These are phyloP conservation scores for Blastobotrys attinorum DNA, from an alignment of 805 yeast species.

Conservation along the genomic window DNA sequence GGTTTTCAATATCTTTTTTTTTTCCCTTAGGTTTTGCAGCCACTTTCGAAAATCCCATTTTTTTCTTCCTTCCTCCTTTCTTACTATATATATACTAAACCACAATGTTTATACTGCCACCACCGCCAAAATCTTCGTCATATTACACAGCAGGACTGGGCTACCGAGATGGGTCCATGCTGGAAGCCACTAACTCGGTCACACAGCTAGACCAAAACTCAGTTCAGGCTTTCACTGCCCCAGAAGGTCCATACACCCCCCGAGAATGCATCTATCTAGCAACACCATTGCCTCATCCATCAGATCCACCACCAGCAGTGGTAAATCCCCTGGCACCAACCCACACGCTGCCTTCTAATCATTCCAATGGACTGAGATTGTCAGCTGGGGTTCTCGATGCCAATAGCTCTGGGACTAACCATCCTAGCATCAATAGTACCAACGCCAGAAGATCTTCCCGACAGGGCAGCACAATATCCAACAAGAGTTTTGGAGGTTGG, in stretches of 20 bases:
- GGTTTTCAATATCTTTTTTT: too few species aligned
- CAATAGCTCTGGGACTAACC: not conserved
- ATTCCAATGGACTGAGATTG: slow-evolving; percentile 17
- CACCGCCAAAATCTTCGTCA: slow-evolving; percentile 24
- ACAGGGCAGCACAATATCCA: slow-evolving; percentile 4
- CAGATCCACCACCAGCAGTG: slow-evolving; percentile 27
- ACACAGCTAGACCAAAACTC: slow-evolving; percentile 16
- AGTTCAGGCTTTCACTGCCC: slow-evolving; percentile 22
- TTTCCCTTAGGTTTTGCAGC: too few species aligned
- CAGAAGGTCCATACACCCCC: slow-evolving; percentile 28
- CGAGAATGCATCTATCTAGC: slow-evolving; percentile 28
- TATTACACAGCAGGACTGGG: not conserved
- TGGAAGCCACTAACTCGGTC: slow-evolving; percentile 18
- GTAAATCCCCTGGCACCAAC: slow-evolving; percentile 32
- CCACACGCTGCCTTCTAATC: slow-evolving; percentile 21
- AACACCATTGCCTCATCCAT: slow-evolving; percentile 32
- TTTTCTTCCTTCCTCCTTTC: not conserved
- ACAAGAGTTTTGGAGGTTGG: slow-evolving; percentile 14
- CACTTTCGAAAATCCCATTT: too few species aligned
- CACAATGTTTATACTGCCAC: slow-evolving; percentile 26
- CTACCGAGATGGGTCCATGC: slow-evolving; percentile 12
- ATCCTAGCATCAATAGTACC: too few species aligned
- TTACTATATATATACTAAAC: not conserved
- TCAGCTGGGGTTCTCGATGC: not conserved
- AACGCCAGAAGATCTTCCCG: not conserved